Conservation (phyloP, 2,329 filamentous ascomycete genomes). For the Nigrospora sphaerica region DNA sequence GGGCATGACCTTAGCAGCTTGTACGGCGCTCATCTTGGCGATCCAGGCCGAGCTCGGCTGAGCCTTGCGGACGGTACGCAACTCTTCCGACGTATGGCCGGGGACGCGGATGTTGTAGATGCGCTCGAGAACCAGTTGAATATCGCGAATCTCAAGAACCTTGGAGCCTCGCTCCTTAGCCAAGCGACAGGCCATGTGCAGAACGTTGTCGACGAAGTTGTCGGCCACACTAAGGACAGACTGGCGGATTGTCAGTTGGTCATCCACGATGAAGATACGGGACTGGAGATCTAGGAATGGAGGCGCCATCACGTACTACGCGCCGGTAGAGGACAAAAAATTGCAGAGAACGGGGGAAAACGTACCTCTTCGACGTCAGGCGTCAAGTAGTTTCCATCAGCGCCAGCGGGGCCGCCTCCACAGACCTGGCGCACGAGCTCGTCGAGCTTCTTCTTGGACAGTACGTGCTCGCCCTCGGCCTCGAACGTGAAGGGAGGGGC, state of each 20-base stretch:
- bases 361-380: constrained; percentile 91
- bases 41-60: constrained; percentile 86
- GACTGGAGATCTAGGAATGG: too few relatives aligned
- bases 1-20: constrained; percentile 79
- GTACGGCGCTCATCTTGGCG: constrained; percentile 93
- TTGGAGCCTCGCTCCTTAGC: constrained; percentile 90
- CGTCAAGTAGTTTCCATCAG: constrained; percentile 70
- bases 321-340: background rate
- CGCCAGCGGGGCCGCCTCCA: constrained; percentile 65
- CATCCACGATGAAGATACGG: background rate
- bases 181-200: constrained; percentile 79
- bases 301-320: too few relatives aligned
- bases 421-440: constrained; percentile 92
- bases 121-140: constrained; percentile 76
- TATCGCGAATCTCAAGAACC: constrained; percentile 80
- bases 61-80: constrained; percentile 89
- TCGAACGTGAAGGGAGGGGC: constrained; percentile 81
- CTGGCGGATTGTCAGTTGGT: constrained; percentile 33
- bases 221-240: constrained; percentile 85
- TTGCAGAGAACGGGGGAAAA: background rate
- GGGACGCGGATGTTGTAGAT: constrained; percentile 90
- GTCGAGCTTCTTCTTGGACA: constrained; percentile 98
- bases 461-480: constrained; percentile 81
- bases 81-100: constrained; percentile 88
- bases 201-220: constrained; percentile 88